Evolutionary conservation across 108 stramenopile species (phyloP).

Genomic region (Skeletonema marinoi): DNA sequence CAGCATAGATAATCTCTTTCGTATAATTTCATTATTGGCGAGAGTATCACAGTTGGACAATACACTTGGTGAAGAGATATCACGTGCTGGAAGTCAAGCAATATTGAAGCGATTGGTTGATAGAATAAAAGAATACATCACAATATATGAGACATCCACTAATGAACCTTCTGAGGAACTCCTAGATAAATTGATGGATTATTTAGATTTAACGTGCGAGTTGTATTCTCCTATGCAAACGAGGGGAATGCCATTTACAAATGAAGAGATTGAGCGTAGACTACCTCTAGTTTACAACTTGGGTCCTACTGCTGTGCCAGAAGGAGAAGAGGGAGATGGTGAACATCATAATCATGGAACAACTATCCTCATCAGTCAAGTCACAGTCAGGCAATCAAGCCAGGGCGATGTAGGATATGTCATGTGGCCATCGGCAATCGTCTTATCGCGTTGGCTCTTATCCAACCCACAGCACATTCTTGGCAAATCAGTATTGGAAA

Average conservation of each 20-base stretch:
- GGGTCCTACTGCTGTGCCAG: not conserved
- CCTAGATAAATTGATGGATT: slow-evolving; percentile 68
- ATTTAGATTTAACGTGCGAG: slow-evolving; percentile 75
- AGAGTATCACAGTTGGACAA: slow-evolving; percentile 53
- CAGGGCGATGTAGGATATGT: slow-evolving; percentile 89
- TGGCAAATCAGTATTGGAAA: slow-evolving; percentile 2
- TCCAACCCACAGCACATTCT: slow-evolving; percentile 44
- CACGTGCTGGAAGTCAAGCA: slow-evolving; percentile 55
- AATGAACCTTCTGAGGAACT: slow-evolving; percentile 46
- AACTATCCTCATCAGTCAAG: slow-evolving; percentile 71
- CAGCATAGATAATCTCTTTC: slow-evolving; percentile 25
- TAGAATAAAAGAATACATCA: slow-evolving; percentile 17
- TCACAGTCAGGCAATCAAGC: slow-evolving; percentile 67
- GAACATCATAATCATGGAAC: slow-evolving; percentile 5
- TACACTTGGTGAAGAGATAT: slow-evolving; percentile 68
- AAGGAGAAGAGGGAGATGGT: not conserved
- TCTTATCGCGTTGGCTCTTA: slow-evolving; percentile 69
- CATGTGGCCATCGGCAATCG: slow-evolving; percentile 88
- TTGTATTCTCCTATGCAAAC: slow-evolving; percentile 43
- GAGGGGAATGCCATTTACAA: slow-evolving; percentile 50
- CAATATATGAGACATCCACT: slow-evolving; percentile 22
- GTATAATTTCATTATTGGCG: slow-evolving; percentile 27
- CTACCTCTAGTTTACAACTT: slow-evolving; percentile 66
- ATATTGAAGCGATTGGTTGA: slow-evolving; percentile 47
- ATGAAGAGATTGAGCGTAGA: slow-evolving; percentile 56